Evolutionary conservation across 306 rosid species (phyloP).

Genomic region (Dryas drummondii): DNA sequence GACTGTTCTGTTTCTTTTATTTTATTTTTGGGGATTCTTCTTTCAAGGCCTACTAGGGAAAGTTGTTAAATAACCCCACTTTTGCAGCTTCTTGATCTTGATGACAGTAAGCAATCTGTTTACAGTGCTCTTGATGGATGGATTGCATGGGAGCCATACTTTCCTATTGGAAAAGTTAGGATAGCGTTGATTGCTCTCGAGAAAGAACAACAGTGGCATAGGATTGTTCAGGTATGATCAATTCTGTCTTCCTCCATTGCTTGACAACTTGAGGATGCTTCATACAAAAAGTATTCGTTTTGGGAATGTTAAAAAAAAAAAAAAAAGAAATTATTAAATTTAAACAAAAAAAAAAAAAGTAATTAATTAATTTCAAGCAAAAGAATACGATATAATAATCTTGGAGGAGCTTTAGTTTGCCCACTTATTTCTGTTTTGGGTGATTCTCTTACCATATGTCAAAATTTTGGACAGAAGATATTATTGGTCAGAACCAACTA

Average conservation of each 20-base stretch:
- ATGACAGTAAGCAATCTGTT: slow-evolving; percentile 73
- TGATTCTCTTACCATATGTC: neutral
- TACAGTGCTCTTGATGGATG: slow-evolving; percentile 91
- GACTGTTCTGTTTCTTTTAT: neutral
- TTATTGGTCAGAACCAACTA: neutral
- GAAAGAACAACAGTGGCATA: slow-evolving; percentile 90
- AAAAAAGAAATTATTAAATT: no score
- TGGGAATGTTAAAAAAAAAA: neutral
- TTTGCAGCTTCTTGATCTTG: slow-evolving; percentile 69
- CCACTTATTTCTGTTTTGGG: neutral
- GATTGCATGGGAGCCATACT: slow-evolving; percentile 89
- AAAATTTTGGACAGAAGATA: neutral
- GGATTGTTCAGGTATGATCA: slow-evolving; percentile 68
- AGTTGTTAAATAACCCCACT: slow-evolving; percentile 23
- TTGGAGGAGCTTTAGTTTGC: neutral
- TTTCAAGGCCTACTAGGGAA: neutral
- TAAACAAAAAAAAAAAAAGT: no score
- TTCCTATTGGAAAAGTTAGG: slow-evolving; percentile 68
- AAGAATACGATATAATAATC: neutral
- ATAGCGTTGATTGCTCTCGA: slow-evolving; percentile 57
- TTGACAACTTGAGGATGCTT: neutral
- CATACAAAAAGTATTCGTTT: neutral
- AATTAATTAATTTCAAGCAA: neutral
- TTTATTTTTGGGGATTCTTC: neutral
- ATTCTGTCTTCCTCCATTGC: neutral